Evolutionary conservation across 352 stramenopile genomes (phyloP), one percentile per base, ranked within the genome.

Genomic region (Thraustochytrium striatum): DNA sequence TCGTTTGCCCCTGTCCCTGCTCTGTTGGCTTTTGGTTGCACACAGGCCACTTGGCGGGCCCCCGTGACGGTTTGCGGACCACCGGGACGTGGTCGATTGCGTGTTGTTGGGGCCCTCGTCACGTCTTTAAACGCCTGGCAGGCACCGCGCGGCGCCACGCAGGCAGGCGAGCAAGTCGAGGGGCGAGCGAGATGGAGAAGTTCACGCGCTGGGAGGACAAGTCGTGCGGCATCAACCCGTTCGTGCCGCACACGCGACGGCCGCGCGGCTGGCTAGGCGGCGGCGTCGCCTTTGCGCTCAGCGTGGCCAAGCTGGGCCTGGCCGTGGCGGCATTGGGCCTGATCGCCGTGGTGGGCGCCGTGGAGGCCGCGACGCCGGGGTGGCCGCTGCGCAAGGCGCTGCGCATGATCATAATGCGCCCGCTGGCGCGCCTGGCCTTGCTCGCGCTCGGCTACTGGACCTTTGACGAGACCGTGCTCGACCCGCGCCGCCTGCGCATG

Each of bases 141-240:
- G n/a, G n/a, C n/a, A n/a, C n/a, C n/a, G n/a, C n/a, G n/a, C n/a
- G n/a, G n/a, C n/a, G n/a, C n/a, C n/a, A n/a, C n/a, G n/a, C n/a
- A n/a, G n/a, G 39, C 39, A 47, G 39, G 39, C 5, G 39, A 5
- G 39, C 7, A 55, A 13, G 7, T 47, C 30, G 9, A 28, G 39
- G 13, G n/a, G 39, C 28, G 69, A 61, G 28, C 39, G 5, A 75
- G 62, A 80, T 80, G 70, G 70, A 80, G 58, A 80, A 80, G 58
- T 80, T 80, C 41, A 80, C 70, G 25, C 36, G 47, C 16, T 80
- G 70, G 70, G 70, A 80, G 41, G 70, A 80, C 58, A 80, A 80
- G 58, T 69, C 70, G 33, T 58, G 41, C 55, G 70, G 70, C 11
- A 80, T 80, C 36, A 80, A 80, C 58, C 70, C 70, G 28, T 80